Base-by-base conservation (phyloP, 148 eudicot species). In the Rhododendron griersonianum region DNA sequence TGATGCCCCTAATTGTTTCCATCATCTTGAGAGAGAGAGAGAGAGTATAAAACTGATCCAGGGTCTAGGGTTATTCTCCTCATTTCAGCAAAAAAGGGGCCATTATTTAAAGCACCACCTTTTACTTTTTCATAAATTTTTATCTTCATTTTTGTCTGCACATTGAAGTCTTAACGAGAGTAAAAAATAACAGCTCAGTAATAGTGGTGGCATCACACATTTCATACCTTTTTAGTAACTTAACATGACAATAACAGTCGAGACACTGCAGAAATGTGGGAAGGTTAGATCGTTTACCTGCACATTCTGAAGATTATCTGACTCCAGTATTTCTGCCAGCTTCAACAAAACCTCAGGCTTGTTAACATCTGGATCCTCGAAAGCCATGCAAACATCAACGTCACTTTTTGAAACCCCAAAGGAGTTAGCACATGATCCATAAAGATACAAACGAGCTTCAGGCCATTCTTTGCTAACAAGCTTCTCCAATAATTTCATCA, bases 371-470 rank as follows among this genome's bases (percentile, higher is more conserved):
- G 78, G 87, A 90, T 91, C 96, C 71, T 89, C 91, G 81, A 93
- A 91, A 57, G 92, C 88, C 86, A 97, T 93, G 91, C 99, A 97
- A 51, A 97, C 90, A 90, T 97, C 99, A 87, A 97, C 92, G 86
- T 97, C 99, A 88, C 99, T 95, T 88, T 93, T 97, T n/a, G 92
- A 88, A 82, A 97, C 94, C 84, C 98, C 96, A 85, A 97, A 97
- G 35, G 98, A 94, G 90, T 95, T 97, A 80, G 96, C 98, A 89
- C 98, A 94, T 25, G 99, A 97, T 86, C 99, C 99, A 90, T 94
- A 95, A 61, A 97, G 85, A 91, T 87, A 91, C 76, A 97, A 84
- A 76, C 86, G 91, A 87, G 98, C 99, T 73, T 90, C 88, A 63
- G 99, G 98, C 99, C 98, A 97, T 85, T 94, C 98, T 87, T 92